Evolutionary conservation across 257 asterid genomes (phyloP).

Genomic region (Ophiorrhiza pumila): DNA sequence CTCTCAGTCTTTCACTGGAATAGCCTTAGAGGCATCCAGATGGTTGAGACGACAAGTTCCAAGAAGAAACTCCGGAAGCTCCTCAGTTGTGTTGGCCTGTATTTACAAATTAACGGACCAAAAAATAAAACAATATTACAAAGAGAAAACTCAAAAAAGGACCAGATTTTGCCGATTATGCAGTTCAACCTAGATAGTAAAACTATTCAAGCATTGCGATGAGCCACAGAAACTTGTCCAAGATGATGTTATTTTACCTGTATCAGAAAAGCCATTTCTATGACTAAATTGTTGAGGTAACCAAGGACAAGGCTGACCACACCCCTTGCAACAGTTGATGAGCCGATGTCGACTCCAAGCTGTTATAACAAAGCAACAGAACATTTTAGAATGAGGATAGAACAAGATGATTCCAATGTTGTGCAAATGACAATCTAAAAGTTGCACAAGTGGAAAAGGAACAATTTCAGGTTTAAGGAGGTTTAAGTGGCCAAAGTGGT

Average conservation of each 20-base stretch:
- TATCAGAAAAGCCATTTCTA: slow-evolving; percentile 88
- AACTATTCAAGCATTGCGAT: not conserved
- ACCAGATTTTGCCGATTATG: not conserved
- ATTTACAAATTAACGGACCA: not conserved
- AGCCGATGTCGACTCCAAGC: slow-evolving; percentile 79
- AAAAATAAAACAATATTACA: not conserved
- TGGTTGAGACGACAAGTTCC: slow-evolving; percentile 91
- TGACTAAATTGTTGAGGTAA: slow-evolving; percentile 77
- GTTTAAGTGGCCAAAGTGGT: not conserved
- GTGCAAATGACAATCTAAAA: not conserved
- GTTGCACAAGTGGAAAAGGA: not conserved
- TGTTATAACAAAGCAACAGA: slow-evolving; percentile 29
- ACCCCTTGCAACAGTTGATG: slow-evolving; percentile 86
- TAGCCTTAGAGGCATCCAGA: slow-evolving; percentile 65
- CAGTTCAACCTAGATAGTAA: not conserved
- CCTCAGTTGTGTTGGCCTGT: slow-evolving; percentile 83
- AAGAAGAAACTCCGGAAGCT: slow-evolving; percentile 75
- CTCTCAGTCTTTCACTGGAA: slow-evolving; percentile 31
- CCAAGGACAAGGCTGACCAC: slow-evolving; percentile 89
- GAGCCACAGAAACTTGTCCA: not conserved
- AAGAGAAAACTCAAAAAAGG: not conserved
- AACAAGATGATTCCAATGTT: not conserved
- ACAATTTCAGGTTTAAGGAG: not conserved
- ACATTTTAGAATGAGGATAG: not conserved
- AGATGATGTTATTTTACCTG: slow-evolving; percentile 47